A percentile compares a stretch with the other conserved stretches of the same genome.
Conservation (phyloP, 176 grass and related monocot genomes). For the Aegilops bicornis region DNA sequence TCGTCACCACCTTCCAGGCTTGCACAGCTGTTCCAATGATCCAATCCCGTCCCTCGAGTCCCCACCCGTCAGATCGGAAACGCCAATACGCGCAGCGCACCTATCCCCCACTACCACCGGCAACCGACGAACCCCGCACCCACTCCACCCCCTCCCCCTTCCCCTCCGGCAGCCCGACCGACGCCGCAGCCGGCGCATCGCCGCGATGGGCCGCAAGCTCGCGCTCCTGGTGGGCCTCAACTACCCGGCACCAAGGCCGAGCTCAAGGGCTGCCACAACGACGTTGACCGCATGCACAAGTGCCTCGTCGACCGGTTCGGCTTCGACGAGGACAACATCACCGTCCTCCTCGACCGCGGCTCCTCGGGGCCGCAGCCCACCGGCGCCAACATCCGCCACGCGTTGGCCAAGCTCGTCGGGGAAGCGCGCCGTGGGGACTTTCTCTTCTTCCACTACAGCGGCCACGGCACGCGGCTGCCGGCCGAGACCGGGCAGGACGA, state of each 20-base stretch:
- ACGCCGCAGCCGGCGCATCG: conserved; percentile 18
- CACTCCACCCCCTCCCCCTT: neutral
- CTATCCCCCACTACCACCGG: conserved; percentile 24
- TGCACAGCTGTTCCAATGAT: neutral
- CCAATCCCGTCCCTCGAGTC: neutral
- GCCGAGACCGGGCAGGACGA: conserved; percentile 84
- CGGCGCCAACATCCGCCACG: conserved; percentile 74
- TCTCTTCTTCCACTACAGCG: conserved; percentile 97
- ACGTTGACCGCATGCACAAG: conserved; percentile 78
- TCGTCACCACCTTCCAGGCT: neutral
- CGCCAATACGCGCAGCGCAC: conserved; percentile 10
- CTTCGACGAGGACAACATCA: conserved; percentile 68
- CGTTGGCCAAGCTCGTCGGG: conserved; percentile 47
- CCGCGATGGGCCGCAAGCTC: conserved; percentile 65
- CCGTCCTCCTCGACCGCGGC: conserved; percentile 71
- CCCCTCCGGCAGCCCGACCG: neutral
- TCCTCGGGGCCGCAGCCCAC: conserved; percentile 63
- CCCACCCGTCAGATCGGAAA: conserved; percentile 25
- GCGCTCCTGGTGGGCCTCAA: conserved; percentile 90
- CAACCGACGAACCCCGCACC: conserved; percentile 23
- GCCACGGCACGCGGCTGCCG: conserved; percentile 86
- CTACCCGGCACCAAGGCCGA: conserved; percentile 93
- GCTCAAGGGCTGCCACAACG: conserved; percentile 95
- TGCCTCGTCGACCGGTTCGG: conserved; percentile 76
- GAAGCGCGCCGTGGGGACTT: conserved; percentile 60